A percentile compares a stretch with the other conserved stretches of the same genome.
Conservation (phyloP, 129 eudicot species). For the Mikania micrantha region DNA sequence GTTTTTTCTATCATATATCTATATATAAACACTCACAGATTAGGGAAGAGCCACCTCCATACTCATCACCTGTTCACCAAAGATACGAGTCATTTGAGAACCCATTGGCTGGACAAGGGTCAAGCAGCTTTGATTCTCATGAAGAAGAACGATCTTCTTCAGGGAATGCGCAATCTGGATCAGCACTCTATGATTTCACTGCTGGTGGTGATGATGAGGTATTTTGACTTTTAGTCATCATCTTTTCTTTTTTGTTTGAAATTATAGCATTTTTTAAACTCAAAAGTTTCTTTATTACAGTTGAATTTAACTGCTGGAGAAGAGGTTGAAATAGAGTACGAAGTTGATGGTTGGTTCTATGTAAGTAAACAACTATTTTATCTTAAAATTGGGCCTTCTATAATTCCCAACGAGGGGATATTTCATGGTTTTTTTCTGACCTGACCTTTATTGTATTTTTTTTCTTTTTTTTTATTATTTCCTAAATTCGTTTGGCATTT, state of each 20-base stretch:
- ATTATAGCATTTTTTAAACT: background rate
- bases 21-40: too few species aligned
- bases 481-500: background rate
- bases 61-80: conserved; percentile 62
- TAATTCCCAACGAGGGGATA: background rate
- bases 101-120: conserved; percentile 75
- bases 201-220: conserved; percentile 99
- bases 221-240: background rate
- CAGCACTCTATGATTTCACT: conserved; percentile 94
- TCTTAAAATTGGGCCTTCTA: background rate
- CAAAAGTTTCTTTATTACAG: conserved; percentile 28
- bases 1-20: background rate
- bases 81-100: conserved; percentile 86
- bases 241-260: background rate
- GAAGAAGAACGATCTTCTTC: conserved; percentile 69
- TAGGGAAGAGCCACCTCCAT: conserved; percentile 91
- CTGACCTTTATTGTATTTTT: background rate
- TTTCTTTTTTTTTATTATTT: too few species aligned
- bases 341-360: conserved; percentile 99
- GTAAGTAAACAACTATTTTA: conserved; percentile 44
- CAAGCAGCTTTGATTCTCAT: conserved; percentile 63
- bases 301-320: conserved; percentile 88
- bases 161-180: conserved; percentile 55
- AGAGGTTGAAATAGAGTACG: conserved; percentile 85
- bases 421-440: background rate